phyloP scores from a whole-genome alignment of 2,329 filamentous ascomycete genomes.

The Keithomyces neogunnii region DNA sequence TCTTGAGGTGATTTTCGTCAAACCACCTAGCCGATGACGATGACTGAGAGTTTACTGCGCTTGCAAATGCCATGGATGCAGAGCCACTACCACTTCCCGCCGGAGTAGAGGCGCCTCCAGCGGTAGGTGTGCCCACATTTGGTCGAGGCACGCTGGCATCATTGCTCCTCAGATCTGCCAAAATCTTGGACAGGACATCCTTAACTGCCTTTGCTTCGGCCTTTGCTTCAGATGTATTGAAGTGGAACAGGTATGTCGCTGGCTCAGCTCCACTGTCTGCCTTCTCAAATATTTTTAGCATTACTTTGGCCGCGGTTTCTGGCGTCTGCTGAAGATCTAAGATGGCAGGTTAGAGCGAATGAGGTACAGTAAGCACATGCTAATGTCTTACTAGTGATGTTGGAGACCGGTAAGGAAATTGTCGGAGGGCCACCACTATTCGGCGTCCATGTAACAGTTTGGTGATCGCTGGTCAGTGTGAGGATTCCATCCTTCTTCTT shows the following conservation, averaged over 20 bases:
- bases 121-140: slow-evolving; percentile 19
- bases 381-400: slow-evolving; percentile 65
- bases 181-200: slow-evolving; percentile 68
- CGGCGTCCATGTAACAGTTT: slow-evolving; percentile 74
- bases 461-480: slow-evolving; percentile 63
- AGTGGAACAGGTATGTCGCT: slow-evolving; percentile 76
- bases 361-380: slow-evolving; percentile 4
- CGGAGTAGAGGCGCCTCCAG: slow-evolving; percentile 18
- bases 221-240: slow-evolving; percentile 73
- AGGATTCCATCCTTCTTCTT: slow-evolving; percentile 94
- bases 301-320: slow-evolving; percentile 78
- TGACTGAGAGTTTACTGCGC: slow-evolving; percentile 48
- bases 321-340: slow-evolving; percentile 92
- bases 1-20: slow-evolving; percentile 69
- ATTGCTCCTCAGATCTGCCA: slow-evolving; percentile 57
- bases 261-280: slow-evolving; percentile 48
- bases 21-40: slow-evolving; percentile 57
- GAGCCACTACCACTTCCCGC: slow-evolving; percentile 39
- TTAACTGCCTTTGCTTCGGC: slow-evolving; percentile 80
- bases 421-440: slow-evolving; percentile 53
- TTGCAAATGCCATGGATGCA: slow-evolving; percentile 70
- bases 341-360: background rate
- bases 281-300: slow-evolving; percentile 85
- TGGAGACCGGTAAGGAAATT: slow-evolving; percentile 61
- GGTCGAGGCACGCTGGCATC: slow-evolving; percentile 44